phyloP scores from a whole-genome alignment of 768 basidiomycete species.

The Kondoa subrosea region DNA sequence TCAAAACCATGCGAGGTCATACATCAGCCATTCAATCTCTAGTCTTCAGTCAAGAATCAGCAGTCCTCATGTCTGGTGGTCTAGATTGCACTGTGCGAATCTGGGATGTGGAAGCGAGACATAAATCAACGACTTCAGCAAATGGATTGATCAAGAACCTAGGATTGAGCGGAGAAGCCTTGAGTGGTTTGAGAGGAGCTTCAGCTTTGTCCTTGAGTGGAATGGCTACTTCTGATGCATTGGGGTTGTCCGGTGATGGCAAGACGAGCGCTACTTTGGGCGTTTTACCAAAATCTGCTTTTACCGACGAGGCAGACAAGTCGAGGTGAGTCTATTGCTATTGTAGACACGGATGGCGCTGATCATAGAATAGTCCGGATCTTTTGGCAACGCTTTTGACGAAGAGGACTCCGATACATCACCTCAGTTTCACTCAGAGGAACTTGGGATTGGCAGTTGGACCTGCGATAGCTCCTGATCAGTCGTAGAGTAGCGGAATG shows the following conservation, averaged over 20 bases:
- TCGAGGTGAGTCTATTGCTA: not conserved
- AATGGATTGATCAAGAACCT: not conserved
- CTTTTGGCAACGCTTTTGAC: constrained; percentile 81
- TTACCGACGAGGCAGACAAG: not conserved
- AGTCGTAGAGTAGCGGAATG: no score
- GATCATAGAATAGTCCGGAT: constrained; percentile 44
- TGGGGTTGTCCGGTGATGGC: constrained; percentile 9
- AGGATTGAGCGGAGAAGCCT: constrained; percentile 30
- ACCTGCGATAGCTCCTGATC: no score
- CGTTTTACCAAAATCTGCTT: constrained; percentile 7
- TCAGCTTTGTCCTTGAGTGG: constrained; percentile 1
- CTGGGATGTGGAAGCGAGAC: constrained; percentile 69
- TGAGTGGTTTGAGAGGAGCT: not conserved
- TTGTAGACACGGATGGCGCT: not conserved
- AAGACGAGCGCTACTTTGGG: constrained; percentile 5
- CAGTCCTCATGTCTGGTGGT: constrained; percentile 71
- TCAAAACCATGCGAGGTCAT: constrained; percentile 95
- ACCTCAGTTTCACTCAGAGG: constrained; percentile 83
- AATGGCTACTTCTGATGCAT: constrained; percentile 8
- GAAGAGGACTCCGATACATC: constrained; percentile 80
- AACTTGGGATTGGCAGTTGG: constrained; percentile 86
- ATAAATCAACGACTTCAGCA: not conserved
- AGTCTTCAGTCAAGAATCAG: constrained; percentile 79
- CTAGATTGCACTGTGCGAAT: constrained; percentile 95
- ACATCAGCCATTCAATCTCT: constrained; percentile 74